Percentiles rank a stretch among this genome's conserved stretches.
phyloP scores from a whole-genome alignment of 163 green algal genomes.

The Chlamydomonas reinhardtii region DNA sequence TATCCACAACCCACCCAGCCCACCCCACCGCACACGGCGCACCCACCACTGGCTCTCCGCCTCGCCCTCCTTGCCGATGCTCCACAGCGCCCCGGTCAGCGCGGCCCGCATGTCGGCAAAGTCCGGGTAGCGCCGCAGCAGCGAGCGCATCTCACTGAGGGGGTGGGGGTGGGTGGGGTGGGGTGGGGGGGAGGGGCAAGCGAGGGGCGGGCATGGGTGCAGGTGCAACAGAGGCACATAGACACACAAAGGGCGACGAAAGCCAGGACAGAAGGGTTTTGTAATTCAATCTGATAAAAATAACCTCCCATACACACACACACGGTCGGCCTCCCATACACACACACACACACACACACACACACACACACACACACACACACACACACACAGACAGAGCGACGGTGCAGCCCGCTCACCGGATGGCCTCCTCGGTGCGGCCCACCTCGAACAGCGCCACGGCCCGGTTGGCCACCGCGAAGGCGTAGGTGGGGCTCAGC shows the following conservation, averaged over 20 bases:
- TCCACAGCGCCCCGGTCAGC: slow-evolving; percentile 90
- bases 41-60: slow-evolving; percentile 86
- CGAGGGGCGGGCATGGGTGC: no score
- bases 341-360: no score
- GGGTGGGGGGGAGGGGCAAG: background rate
- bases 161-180: background rate
- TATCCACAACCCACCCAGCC: background rate
- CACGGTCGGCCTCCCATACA: no score
- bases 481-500: slow-evolving; percentile 86
- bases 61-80: slow-evolving; percentile 81
- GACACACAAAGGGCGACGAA: no score
- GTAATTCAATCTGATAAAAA: no score
- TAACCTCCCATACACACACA: no score
- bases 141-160: slow-evolving; percentile 75
- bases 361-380: no score
- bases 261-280: no score
- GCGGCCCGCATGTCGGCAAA: slow-evolving; percentile 91
- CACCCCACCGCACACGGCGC: no score
- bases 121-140: slow-evolving; percentile 91
- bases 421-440: slow-evolving; percentile 75
- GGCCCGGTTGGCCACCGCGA: slow-evolving; percentile 85
- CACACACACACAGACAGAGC: no score
- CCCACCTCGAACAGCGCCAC: slow-evolving; percentile 90
- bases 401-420: slow-evolving; percentile 58
- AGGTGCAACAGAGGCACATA: no score